Evolutionary conservation across 768 basidiomycete genomes (phyloP).

Genomic region (Filobasidium floriforme): DNA sequence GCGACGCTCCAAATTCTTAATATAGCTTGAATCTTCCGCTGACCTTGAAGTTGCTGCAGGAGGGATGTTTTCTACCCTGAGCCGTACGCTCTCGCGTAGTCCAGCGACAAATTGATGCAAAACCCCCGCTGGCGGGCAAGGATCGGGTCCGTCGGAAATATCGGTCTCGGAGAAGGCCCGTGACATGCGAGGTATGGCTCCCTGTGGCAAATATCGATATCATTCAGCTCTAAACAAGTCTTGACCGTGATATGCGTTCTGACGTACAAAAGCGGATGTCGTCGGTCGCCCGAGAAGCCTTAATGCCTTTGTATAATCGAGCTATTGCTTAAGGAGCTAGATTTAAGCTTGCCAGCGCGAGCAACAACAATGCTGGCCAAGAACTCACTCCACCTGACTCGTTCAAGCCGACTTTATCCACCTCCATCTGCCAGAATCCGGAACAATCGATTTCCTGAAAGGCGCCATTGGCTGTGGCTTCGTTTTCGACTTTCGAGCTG

Average conservation of each 20-base stretch:
- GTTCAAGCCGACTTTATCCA: no score
- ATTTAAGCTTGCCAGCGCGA: no score
- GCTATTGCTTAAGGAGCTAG: no score
- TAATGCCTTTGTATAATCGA: no score
- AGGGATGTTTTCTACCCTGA: conserved; percentile 66
- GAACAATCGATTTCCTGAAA: conserved; percentile 4
- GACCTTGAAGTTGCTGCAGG: conserved; percentile 34
- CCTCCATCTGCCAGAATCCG: background rate
- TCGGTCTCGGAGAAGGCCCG: conserved; percentile 10
- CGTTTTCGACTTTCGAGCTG: background rate
- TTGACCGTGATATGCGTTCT: no score
- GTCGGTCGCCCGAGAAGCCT: no score
- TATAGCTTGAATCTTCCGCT: background rate
- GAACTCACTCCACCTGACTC: no score
- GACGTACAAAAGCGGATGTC: no score
- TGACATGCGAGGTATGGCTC: conserved; percentile 13
- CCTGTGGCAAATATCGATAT: background rate
- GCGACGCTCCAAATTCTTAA: background rate
- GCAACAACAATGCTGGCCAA: no score
- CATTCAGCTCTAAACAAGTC: no score
- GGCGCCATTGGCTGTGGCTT: background rate
- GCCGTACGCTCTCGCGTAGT: conserved; percentile 61
- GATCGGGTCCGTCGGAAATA: conserved; percentile 28
- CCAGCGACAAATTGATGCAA: conserved; percentile 30
- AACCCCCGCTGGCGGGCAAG: conserved; percentile 50